Evolutionary conservation across 768 basidiomycete species (phyloP), one percentile per base, ranked within the genome.

Genomic region (Hysterangium stoloniferum): DNA sequence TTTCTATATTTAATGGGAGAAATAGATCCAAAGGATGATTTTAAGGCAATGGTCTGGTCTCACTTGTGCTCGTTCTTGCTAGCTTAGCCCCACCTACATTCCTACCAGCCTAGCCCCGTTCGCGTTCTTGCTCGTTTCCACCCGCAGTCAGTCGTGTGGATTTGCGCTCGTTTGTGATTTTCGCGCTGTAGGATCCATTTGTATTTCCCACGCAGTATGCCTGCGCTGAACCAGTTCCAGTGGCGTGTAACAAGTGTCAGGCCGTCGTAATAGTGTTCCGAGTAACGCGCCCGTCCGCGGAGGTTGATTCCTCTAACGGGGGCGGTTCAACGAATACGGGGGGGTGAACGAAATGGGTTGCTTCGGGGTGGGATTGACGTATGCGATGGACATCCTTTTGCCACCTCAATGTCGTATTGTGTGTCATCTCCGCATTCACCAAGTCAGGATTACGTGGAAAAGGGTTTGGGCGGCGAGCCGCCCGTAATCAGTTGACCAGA

Each of bases 401-500:
- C n/a, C n/a, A n/a, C 61, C 87, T 90, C 31, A 90, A 69, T 13
- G 77, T 80, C 9, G 81, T 76, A 1, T 80, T 80, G 60, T 92
- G 89, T 29, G 74, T 67, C 13, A 67, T 68, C 0, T 91, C 86
- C 37, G 83, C 79, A 11, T 62, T 53, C 45, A 72, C 74, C 25
- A 99, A 70, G 62, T 95, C 80, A 0, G 73, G 70, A 65, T 84
- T 84, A 2, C 75, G 95, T 92, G 70, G n/a, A 94, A 95, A 48
- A 96, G 63, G 11, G 92, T 95, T 62, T 92, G 87, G n/a, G 82
- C 81, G 45, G 85, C 78, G 25, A 97, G 81, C 13, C 86, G 88
- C 36, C 86, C 81, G 61, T 97, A 97, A 62, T 97, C 97, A 22
- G 95, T 96, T 6, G 82, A 80, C 95, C 95, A 99, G 54, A 92